Evolutionary conservation across 2,329 filamentous ascomycete genomes (phyloP).

Genomic region (Cladosporium sphaerospermum): DNA sequence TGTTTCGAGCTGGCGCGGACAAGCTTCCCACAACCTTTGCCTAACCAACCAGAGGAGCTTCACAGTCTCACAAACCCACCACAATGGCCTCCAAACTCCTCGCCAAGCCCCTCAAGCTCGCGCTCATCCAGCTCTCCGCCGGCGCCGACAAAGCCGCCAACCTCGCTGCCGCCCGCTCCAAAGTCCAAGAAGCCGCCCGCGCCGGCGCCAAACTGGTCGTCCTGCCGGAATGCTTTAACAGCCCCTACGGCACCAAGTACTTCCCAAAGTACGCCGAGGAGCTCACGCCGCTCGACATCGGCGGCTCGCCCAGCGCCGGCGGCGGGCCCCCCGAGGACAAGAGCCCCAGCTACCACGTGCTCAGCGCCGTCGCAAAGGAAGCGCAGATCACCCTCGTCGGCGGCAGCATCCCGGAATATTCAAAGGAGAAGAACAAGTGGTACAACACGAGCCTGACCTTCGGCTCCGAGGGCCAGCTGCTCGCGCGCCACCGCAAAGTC

Average conservation of each 20-base stretch:
- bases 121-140: constrained; percentile 73
- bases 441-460: constrained; percentile 92
- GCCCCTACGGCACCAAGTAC: constrained; percentile 84
- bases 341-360: constrained; percentile 78
- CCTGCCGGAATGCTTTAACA: constrained; percentile 98
- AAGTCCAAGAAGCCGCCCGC: constrained; percentile 73
- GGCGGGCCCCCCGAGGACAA: constrained; percentile 53
- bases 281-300: constrained; percentile 52
- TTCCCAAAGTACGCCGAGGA: constrained; percentile 91
- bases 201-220: constrained; percentile 80
- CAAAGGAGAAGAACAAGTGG: constrained; percentile 59
- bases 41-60: background rate
- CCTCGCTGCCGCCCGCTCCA: constrained; percentile 69
- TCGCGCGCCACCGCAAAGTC: constrained; percentile 87
- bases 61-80: too few relatives aligned
- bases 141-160: constrained; percentile 74
- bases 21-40: background rate
- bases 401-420: constrained; percentile 84
- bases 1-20: background rate
- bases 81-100: constrained; percentile 52
- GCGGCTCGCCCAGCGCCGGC: constrained; percentile 44
- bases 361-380: constrained; percentile 72
- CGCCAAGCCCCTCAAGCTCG: constrained; percentile 70
- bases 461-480: constrained; percentile 65
- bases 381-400: constrained; percentile 77